phyloP scores from a whole-genome alignment of 495 filamentous ascomycete species.

The Penicillium angulare region DNA sequence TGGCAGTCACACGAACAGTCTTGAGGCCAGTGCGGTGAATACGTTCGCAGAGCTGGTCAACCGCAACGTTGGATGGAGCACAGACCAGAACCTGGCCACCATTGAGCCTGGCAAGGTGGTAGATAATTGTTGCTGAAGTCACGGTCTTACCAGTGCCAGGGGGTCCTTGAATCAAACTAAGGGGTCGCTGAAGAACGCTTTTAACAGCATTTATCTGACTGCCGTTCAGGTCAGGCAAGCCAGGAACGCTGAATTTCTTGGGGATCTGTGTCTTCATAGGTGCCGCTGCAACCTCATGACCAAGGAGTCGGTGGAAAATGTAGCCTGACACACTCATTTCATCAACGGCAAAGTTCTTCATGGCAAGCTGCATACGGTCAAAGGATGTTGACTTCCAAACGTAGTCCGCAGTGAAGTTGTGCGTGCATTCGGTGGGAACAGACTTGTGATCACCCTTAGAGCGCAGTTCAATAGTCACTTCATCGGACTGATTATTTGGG shows the following conservation, averaged over 20 bases:
- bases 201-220: slow-evolving; percentile 98
- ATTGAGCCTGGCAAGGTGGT: slow-evolving; percentile 93
- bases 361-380: slow-evolving; percentile 97
- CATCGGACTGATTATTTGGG: slow-evolving; percentile 97
- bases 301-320: slow-evolving; percentile 96
- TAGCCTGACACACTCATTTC: slow-evolving; percentile 98
- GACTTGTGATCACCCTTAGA: slow-evolving; percentile 89
- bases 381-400: slow-evolving; percentile 99
- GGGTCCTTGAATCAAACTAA: slow-evolving; percentile 95
- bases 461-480: slow-evolving; percentile 92
- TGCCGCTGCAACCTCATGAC: slow-evolving; percentile 92
- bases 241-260: slow-evolving; percentile 94
- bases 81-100: slow-evolving; percentile 95
- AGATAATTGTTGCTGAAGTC: slow-evolving; percentile 98
- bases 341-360: slow-evolving; percentile 99
- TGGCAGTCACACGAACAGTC: slow-evolving; percentile 96
- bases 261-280: slow-evolving; percentile 97
- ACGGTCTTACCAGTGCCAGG: slow-evolving; percentile 98
- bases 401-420: slow-evolving; percentile 97
- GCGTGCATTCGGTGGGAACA: slow-evolving; percentile 94
- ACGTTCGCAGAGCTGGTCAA: slow-evolving; percentile 97
- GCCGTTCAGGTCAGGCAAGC: slow-evolving; percentile 90
- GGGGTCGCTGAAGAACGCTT: slow-evolving; percentile 86
- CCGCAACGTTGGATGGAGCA: slow-evolving; percentile 96
- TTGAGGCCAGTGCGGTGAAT: slow-evolving; percentile 94